phyloP scores from a whole-genome alignment of 2,329 filamentous ascomycete species.

The Salinomyces thailandicus region DNA sequence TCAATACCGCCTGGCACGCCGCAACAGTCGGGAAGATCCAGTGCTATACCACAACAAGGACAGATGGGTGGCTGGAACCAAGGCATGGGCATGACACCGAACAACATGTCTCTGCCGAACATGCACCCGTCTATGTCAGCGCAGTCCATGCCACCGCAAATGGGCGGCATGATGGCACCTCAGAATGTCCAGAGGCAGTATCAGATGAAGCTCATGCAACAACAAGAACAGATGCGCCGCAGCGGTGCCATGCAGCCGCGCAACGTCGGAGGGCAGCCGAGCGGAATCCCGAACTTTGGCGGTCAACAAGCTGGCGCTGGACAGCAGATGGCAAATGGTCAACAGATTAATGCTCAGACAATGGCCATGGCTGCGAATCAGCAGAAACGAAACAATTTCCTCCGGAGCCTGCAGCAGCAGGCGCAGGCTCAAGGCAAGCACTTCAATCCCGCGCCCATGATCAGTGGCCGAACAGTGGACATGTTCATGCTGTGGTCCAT shows the following conservation, averaged over 20 bases:
- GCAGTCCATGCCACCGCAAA: conserved; percentile 32
- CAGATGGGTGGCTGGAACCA: conserved; percentile 14
- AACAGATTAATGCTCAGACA: conserved; percentile 10
- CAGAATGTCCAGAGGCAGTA: conserved; percentile 65
- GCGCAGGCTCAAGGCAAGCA: conserved; percentile 64
- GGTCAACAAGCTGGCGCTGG: conserved; percentile 12
- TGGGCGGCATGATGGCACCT: conserved; percentile 33
- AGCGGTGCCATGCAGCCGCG: conserved; percentile 23
- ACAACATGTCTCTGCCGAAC: conserved; percentile 23
- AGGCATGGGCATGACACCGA: conserved; percentile 16
- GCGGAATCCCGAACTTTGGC: conserved; percentile 16
- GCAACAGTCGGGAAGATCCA: not conserved
- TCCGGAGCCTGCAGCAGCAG: conserved; percentile 66
- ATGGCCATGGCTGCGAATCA: conserved; percentile 9
- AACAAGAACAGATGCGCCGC: conserved; percentile 53
- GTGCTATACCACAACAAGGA: conserved; percentile 13
- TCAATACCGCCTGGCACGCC: conserved; percentile 24
- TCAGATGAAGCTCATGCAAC: conserved; percentile 73
- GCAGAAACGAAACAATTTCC: conserved; percentile 26
- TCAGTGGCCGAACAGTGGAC: conserved; percentile 64
- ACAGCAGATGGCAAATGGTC: conserved; percentile 17
- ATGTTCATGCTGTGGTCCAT: conserved; percentile 67
- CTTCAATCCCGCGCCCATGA: conserved; percentile 62
- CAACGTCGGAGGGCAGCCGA: conserved; percentile 16
- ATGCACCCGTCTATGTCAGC: conserved; percentile 27